phyloP scores from a whole-genome alignment of 805 yeast species.

The Zygoascus biomembranicola region DNA sequence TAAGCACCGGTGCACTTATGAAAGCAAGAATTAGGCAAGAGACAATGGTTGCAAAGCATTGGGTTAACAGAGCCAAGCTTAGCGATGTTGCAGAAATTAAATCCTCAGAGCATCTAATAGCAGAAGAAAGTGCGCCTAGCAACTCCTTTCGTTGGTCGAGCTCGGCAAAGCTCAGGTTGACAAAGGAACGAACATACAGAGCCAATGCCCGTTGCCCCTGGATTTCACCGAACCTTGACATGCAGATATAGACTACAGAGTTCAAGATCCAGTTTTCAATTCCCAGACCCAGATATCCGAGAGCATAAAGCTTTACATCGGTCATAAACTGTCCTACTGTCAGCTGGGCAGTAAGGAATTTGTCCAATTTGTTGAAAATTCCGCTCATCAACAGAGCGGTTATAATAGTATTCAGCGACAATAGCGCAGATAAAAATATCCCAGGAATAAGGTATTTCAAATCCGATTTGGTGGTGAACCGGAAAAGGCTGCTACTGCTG shows the following conservation, averaged over 20 bases:
- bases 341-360: constrained; percentile 27
- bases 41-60: constrained; percentile 44
- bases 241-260: constrained; percentile 50
- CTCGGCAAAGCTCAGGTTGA: constrained; percentile 49
- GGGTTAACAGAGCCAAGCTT: constrained; percentile 48
- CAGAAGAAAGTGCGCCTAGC: constrained; percentile 56
- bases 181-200: constrained; percentile 35
- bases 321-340: constrained; percentile 28
- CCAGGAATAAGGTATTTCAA: constrained; percentile 9
- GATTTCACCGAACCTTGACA: constrained; percentile 67
- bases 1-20: constrained; percentile 75
- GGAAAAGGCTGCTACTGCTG: not conserved
- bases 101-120: constrained; percentile 60
- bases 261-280: constrained; percentile 35
- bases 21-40: constrained; percentile 59
- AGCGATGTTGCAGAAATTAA: constrained; percentile 60
- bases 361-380: constrained; percentile 42
- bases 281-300: constrained; percentile 40
- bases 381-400: constrained; percentile 55
- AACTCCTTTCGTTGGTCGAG: constrained; percentile 48
- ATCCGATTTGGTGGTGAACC: constrained; percentile 1
- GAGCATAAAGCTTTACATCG: constrained; percentile 29
- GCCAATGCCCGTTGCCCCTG: constrained; percentile 53
- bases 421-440: not conserved
- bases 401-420: constrained; percentile 14